Evolutionary conservation across 2,329 filamentous ascomycete species (phyloP).

Genomic region (Lizonia empirigonia): DNA sequence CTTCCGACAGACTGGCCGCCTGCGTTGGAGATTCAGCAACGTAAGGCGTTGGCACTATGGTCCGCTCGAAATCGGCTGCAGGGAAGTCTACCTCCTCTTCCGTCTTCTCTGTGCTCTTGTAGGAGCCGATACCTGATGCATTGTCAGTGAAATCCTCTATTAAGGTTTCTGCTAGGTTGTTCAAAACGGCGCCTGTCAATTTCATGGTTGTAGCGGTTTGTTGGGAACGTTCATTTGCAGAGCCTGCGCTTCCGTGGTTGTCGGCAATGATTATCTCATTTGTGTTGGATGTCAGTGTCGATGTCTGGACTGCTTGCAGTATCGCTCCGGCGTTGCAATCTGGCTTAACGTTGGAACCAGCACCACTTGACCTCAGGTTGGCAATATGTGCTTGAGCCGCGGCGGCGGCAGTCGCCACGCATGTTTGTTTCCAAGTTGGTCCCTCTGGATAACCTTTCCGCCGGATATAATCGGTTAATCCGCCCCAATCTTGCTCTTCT

Average conservation of each 20-base stretch:
- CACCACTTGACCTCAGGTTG: not conserved
- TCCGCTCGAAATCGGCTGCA: not conserved
- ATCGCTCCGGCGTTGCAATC: not conserved
- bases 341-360: not conserved
- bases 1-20: not conserved
- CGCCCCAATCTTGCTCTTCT: not conserved
- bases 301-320: not conserved
- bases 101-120: not conserved
- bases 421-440: not conserved
- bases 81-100: too few species aligned
- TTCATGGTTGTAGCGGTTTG: not conserved
- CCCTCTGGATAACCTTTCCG: not conserved
- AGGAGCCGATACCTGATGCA: not conserved
- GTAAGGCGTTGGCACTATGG: not conserved
- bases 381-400: not conserved
- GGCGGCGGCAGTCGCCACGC: not conserved
- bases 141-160: not conserved
- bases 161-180: not conserved
- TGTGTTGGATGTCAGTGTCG: not conserved
- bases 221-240: not conserved
- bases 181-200: not conserved
- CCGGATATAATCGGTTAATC: not conserved
- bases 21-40: not conserved
- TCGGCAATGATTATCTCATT: not conserved
- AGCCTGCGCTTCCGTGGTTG: not conserved